phyloP scores from a whole-genome alignment of 129 eudicot genomes.

The Centella asiatica region DNA sequence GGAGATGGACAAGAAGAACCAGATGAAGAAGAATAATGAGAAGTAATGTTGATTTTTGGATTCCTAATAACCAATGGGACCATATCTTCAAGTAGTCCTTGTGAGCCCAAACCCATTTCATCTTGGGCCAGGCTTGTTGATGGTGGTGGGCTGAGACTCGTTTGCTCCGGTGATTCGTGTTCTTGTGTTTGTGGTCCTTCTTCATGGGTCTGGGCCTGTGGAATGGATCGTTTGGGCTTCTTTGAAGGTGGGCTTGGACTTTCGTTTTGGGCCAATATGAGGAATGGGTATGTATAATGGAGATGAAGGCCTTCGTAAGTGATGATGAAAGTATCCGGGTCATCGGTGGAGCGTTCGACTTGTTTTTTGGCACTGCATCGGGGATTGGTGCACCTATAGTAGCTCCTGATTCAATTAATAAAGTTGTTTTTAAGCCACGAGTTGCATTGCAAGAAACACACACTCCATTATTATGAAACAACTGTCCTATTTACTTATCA shows the following conservation, averaged over 20 bases:
- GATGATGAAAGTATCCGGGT: slow-evolving; percentile 64
- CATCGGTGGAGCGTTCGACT: slow-evolving; percentile 66
- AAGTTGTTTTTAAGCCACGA: too few species aligned
- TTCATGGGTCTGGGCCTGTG: slow-evolving; percentile 11
- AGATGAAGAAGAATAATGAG: slow-evolving; percentile 33
- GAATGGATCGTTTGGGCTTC: slow-evolving; percentile 26
- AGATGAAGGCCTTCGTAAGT: slow-evolving; percentile 95
- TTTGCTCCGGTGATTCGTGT: slow-evolving; percentile 5
- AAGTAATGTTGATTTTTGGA: slow-evolving; percentile 24
- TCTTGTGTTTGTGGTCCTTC: neutral
- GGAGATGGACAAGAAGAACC: slow-evolving; percentile 37
- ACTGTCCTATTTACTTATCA: too few species aligned
- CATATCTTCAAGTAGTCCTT: slow-evolving; percentile 86
- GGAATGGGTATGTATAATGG: slow-evolving; percentile 68
- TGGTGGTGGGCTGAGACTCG: neutral
- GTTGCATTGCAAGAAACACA: too few species aligned
- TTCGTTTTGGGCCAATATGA: slow-evolving; percentile 24
- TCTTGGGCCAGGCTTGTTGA: slow-evolving; percentile 5
- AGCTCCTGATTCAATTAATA: slow-evolving; percentile 46
- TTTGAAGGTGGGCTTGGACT: slow-evolving; percentile 18
- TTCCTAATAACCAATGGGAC: slow-evolving; percentile 59
- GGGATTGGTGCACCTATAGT: slow-evolving; percentile 84
- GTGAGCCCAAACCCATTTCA: slow-evolving; percentile 20
- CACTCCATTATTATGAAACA: too few species aligned
- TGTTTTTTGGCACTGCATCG: slow-evolving; percentile 86